A percentile compares a stretch with the other conserved stretches of the same genome.
Conservation (phyloP, 2,329 filamentous ascomycete species). For the Fonsecaea nubica region DNA sequence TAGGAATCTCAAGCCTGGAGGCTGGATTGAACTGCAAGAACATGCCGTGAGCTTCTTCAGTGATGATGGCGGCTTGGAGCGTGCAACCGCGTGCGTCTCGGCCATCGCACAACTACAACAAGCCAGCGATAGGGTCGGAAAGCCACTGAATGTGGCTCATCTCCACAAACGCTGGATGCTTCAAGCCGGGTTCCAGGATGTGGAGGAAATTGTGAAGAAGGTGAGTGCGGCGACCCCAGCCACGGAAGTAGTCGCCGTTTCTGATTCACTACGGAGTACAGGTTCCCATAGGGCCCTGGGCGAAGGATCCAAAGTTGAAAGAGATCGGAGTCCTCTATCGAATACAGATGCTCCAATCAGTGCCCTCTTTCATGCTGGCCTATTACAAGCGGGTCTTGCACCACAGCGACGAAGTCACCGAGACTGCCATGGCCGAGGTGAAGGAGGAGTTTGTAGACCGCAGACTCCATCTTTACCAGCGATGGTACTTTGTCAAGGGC, state of each 20-base stretch:
- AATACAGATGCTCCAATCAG: conserved; percentile 12
- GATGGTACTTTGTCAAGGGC: conserved; percentile 11
- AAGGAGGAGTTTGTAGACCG: conserved; percentile 11
- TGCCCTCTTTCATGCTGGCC: conserved; percentile 16
- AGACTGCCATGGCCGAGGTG: conserved; percentile 15
- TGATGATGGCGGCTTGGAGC: conserved; percentile 18
- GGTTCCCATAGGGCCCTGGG: conserved; percentile 10
- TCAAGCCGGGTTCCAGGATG: conserved; percentile 40
- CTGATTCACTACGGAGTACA: neutral
- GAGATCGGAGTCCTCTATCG: conserved; percentile 11
- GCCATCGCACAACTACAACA: conserved; percentile 7
- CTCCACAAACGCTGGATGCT: conserved; percentile 28
- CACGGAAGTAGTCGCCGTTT: neutral
- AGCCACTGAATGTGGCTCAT: conserved; percentile 25
- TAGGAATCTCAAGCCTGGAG: conserved; percentile 42
- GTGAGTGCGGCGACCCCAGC: neutral
- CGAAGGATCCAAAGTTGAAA: conserved; percentile 8
- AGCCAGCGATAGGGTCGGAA: conserved; percentile 13
- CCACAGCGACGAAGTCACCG: neutral
- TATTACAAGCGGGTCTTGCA: conserved; percentile 10
- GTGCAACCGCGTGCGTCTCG: conserved; percentile 3
- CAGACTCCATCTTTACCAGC: conserved; percentile 11
- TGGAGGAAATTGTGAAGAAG: conserved; percentile 30
- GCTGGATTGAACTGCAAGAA: conserved; percentile 38
- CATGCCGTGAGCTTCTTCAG: conserved; percentile 16